These are phyloP conservation scores for Tuber umbilicatum DNA, from an alignment of 495 filamentous ascomycete genomes.

Conservation along the genomic window DNA sequence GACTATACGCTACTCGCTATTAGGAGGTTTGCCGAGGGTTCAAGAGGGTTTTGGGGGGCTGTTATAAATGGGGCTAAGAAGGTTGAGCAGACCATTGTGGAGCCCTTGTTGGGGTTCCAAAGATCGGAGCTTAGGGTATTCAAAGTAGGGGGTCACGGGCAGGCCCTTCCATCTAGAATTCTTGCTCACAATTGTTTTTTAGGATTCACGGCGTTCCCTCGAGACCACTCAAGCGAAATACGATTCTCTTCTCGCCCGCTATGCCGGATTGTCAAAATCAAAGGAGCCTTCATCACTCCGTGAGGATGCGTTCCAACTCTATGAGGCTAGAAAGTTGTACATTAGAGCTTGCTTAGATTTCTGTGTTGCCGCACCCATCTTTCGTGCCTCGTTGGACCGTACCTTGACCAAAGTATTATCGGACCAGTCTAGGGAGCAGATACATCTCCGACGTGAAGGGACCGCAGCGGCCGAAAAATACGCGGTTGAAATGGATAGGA, in stretches of 20 bases:
- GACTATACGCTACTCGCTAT: constrained; percentile 88
- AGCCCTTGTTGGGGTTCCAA: constrained; percentile 73
- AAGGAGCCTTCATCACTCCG: constrained; percentile 85
- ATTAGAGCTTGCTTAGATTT: constrained; percentile 90
- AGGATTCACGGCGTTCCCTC: constrained; percentile 66
- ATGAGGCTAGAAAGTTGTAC: constrained; percentile 86
- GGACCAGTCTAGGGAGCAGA: constrained; percentile 82
- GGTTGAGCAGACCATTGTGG: constrained; percentile 66
- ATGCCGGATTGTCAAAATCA: constrained; percentile 75
- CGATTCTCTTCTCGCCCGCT: constrained; percentile 71
- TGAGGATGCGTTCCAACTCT: constrained; percentile 93
- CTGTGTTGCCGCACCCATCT: constrained; percentile 73
- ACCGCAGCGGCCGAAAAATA: constrained; percentile 55
- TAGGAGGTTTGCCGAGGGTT: constrained; percentile 73
- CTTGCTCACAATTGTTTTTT: constrained; percentile 33
- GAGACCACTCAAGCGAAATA: constrained; percentile 77
- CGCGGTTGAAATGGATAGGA: constrained; percentile 74
- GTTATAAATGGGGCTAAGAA: constrained; percentile 63
- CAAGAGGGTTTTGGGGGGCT: constrained; percentile 77
- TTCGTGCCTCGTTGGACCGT: constrained; percentile 73
- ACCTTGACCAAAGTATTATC: constrained; percentile 75
- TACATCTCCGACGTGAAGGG: constrained; percentile 55
- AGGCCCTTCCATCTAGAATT: constrained; percentile 5
- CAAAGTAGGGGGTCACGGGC: constrained; percentile 46
- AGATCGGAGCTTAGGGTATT: constrained; percentile 63